These are phyloP conservation scores for Lyophyllum shimeji DNA, from an alignment of 768 basidiomycete genomes.

Conservation along the genomic window DNA sequence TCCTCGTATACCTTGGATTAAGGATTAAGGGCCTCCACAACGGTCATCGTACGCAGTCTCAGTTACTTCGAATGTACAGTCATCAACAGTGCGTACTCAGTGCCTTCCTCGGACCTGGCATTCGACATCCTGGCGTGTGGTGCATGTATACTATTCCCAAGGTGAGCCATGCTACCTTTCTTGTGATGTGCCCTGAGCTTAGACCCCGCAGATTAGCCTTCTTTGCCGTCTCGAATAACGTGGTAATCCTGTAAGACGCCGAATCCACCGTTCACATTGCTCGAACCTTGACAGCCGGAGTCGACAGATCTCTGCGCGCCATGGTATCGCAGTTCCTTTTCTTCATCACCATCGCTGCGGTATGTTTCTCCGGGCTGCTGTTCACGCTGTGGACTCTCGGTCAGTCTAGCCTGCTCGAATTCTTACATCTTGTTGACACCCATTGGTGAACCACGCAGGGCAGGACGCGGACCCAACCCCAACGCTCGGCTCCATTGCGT, in stretches of 20 bases:
- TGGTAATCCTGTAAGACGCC: constrained; percentile 66
- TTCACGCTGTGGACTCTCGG: constrained; percentile 52
- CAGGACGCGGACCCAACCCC: constrained; percentile 23
- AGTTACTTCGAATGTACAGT: background rate
- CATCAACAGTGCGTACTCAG: constrained; percentile 24
- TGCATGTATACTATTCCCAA: constrained; percentile 83
- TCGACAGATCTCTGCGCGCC: constrained; percentile 66
- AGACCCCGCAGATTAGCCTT: constrained; percentile 61
- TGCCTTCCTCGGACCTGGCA: constrained; percentile 55
- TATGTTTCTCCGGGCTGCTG: constrained; percentile 78
- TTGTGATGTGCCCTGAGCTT: background rate
- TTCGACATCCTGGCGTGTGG: constrained; percentile 86
- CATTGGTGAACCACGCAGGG: constrained; percentile 20
- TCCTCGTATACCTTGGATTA: constrained; percentile 63
- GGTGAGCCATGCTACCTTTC: constrained; percentile 37
- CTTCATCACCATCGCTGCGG: constrained; percentile 74
- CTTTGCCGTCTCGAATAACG: constrained; percentile 76
- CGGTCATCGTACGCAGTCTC: constrained; percentile 46
- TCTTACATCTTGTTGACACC: background rate
- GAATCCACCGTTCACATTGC: background rate
- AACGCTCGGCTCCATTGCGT: constrained; percentile 59
- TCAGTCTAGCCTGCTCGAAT: constrained; percentile 4
- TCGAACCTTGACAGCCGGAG: background rate
- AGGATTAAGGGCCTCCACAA: constrained; percentile 61
- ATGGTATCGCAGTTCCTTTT: constrained; percentile 82